Evolutionary conservation across 805 yeast species (phyloP).

Genomic region (Schizosaccharomyces cryophilus): DNA sequence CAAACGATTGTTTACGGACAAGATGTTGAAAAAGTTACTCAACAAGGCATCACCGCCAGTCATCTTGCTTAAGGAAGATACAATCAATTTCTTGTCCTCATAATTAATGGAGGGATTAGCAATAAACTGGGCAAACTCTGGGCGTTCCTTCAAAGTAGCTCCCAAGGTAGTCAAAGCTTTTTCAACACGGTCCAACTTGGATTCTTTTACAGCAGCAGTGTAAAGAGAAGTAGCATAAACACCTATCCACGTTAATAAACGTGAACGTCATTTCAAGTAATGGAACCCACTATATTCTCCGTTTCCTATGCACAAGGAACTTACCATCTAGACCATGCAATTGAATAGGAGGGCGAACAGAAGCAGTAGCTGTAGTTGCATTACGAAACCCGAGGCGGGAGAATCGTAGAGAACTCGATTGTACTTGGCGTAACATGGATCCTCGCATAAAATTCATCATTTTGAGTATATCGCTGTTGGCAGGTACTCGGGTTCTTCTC

Average conservation of each 20-base stretch:
- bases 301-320: background rate
- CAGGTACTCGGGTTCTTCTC: no score
- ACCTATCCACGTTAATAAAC: background rate
- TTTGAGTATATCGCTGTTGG: background rate
- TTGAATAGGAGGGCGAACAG: background rate
- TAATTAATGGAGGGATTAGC: slow-evolving; percentile 63
- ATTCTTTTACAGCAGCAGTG: slow-evolving; percentile 68
- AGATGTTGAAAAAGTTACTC: slow-evolving; percentile 53
- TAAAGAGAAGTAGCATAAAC: slow-evolving; percentile 71
- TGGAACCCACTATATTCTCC: background rate
- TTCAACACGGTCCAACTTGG: slow-evolving; percentile 47
- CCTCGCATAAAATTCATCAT: background rate
- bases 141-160: slow-evolving; percentile 33
- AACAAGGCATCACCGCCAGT: slow-evolving; percentile 42
- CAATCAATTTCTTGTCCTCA: slow-evolving; percentile 49
- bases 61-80: slow-evolving; percentile 26
- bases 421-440: background rate
- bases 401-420: background rate
- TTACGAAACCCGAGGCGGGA: background rate
- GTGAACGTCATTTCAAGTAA: background rate
- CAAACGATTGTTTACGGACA: slow-evolving; percentile 89
- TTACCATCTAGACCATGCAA: slow-evolving; percentile 1
- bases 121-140: slow-evolving; percentile 36
- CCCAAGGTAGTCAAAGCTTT: slow-evolving; percentile 37
- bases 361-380: background rate